A percentile compares a stretch with the other conserved stretches of the same genome.
Evolutionary conservation across 257 asterid genomes (phyloP).

Genomic region (Pogostemon cablin): DNA sequence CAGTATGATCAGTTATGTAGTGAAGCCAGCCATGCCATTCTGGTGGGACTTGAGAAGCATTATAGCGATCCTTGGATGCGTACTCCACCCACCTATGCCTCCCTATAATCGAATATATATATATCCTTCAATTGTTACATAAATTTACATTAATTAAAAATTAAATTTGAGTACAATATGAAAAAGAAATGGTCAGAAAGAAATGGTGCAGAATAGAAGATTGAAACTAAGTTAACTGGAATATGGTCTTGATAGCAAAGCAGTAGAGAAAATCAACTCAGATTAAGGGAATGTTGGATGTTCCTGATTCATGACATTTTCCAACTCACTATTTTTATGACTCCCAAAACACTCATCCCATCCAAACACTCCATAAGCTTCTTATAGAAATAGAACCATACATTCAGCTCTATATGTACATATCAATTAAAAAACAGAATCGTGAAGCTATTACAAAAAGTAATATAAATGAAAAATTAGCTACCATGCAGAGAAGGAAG

Average conservation of each 20-base stretch:
- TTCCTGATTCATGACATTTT: not conserved
- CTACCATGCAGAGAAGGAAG: slow-evolving; percentile 15
- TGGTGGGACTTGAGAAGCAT: slow-evolving; percentile 97
- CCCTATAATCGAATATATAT: slow-evolving; percentile 46
- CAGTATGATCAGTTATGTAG: slow-evolving; percentile 85
- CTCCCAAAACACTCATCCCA: slow-evolving; percentile 1
- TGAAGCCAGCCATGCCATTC: slow-evolving; percentile 99
- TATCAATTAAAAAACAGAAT: not conserved
- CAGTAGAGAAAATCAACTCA: not conserved
- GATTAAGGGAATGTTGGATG: not conserved
- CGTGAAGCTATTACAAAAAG: not conserved
- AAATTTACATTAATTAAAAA: not conserved
- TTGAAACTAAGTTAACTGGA: not conserved
- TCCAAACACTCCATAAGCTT: slow-evolving; percentile 14
- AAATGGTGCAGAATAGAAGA: not conserved
- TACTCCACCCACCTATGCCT: slow-evolving; percentile 99
- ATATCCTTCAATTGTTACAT: slow-evolving; percentile 10
- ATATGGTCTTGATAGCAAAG: not conserved
- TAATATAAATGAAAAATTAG: not conserved
- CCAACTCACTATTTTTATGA: not conserved
- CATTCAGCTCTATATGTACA: not conserved
- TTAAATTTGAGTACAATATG: not conserved
- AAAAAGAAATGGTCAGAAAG: not conserved
- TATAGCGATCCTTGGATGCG: slow-evolving; percentile 90
- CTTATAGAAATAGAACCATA: not conserved